phyloP scores from a whole-genome alignment of 768 basidiomycete genomes.

The Sarcodon sp. region DNA sequence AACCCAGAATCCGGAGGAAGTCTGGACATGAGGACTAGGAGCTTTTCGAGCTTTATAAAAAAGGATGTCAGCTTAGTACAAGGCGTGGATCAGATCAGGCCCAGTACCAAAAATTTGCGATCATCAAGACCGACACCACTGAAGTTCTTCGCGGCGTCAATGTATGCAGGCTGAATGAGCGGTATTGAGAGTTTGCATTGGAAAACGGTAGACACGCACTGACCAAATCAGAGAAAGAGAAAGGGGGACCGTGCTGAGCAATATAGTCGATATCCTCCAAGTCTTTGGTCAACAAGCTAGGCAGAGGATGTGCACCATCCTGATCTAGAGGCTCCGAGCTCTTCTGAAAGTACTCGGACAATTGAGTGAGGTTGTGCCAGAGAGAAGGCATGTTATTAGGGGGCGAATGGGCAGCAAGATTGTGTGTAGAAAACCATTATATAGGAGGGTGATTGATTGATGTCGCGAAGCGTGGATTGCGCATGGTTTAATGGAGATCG shows the following conservation, averaged over 20 bases:
- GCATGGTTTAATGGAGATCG: too few species aligned
- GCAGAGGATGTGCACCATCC: conserved; percentile 19
- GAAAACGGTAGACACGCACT: conserved; percentile 3
- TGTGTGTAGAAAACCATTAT: not conserved
- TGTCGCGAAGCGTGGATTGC: not conserved
- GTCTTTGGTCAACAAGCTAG: conserved; percentile 12
- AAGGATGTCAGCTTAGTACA: conserved; percentile 1
- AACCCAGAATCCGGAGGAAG: conserved; percentile 19
- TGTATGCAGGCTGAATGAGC: conserved; percentile 28
- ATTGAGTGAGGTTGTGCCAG: not conserved
- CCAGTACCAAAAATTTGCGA: conserved; percentile 40
- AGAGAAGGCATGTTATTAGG: not conserved
- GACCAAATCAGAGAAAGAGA: conserved; percentile 16
- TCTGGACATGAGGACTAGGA: conserved; percentile 47
- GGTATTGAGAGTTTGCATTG: too few species aligned
- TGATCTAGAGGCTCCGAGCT: conserved; percentile 14
- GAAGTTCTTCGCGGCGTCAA: conserved; percentile 32
- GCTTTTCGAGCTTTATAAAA: conserved; percentile 41
- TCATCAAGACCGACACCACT: conserved; percentile 38
- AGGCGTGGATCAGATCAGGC: not conserved
- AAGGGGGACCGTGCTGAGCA: conserved; percentile 12
- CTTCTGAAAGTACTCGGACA: not conserved
- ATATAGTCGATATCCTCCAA: conserved; percentile 18
- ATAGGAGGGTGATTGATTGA: not conserved
- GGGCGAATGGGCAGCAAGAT: not conserved